Evolutionary conservation across 1,284 basidiomycete genomes (phyloP), one percentile per base, ranked within the genome.

Genomic region (Ceratorhiza oryzae-sativae): DNA sequence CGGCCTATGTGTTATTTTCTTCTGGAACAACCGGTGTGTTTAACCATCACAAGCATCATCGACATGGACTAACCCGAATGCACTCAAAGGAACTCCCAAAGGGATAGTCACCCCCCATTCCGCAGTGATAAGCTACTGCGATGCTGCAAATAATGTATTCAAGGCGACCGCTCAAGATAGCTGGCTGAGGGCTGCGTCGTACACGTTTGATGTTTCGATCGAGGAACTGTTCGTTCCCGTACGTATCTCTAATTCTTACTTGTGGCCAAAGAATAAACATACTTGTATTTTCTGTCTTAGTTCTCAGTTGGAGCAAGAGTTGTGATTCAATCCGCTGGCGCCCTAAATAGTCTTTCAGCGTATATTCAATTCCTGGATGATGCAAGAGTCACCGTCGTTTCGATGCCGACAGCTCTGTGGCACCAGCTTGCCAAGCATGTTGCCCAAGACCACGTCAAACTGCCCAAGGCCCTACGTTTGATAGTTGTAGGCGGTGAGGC

Each of bases 401-500:
- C 49, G 12, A 51, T 51, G 49, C 49, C 49, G 20, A 51, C 49
- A 4, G 49, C 49, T 1, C 49, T 51, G 1, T 51, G 49, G 49
- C 49, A 51, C 20, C 49, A 51, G 49, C 49, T 51, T 12, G 49
- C 27, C 8, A 51, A 51, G 20, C 49, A 51, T 23, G 49, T 51
- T 12, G 20, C 20, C 27, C 20, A 10, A 12, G 49, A 51, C 2
- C 20, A 27, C 2, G 12, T 25, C 2, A 51, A 23, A 4, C 20
- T 51, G 20, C 49, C 49, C 23, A 12, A 20, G 4, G 49, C 49
- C 2, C 12, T 51, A 27, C 10, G 49, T 12, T 51, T 51, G 53
- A 55, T 62, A 27, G 60, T 62, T 20, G 36, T 62, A 6, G 60
- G 60, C 12, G 60, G 60, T 18, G 60, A 62, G n/a, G 60, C 60